phyloP scores from a whole-genome alignment of 2,329 filamentous ascomycete species.

The Westerdykella ornata region DNA sequence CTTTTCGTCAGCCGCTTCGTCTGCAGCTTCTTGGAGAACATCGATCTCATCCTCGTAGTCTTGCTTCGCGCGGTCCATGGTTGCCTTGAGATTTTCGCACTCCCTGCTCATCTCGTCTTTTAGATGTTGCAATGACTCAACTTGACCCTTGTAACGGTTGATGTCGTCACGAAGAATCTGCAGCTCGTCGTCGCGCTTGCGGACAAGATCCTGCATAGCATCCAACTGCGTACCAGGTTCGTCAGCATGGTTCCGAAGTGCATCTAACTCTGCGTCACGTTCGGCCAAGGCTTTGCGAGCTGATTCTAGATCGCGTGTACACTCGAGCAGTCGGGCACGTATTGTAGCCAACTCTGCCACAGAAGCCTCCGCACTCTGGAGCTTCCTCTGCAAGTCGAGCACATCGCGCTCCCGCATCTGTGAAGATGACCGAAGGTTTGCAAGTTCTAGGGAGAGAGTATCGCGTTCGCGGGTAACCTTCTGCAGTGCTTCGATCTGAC shows the following conservation, averaged over 20 bases:
- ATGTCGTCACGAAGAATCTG: constrained; percentile 47
- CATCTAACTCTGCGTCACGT: constrained; percentile 34
- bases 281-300: constrained; percentile 32
- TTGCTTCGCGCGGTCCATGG: constrained; percentile 33
- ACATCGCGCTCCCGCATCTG: constrained; percentile 31
- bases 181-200: constrained; percentile 45
- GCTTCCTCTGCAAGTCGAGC: constrained; percentile 24
- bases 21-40: constrained; percentile 40
- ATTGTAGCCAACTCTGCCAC: constrained; percentile 28
- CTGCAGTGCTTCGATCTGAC: constrained; percentile 33
- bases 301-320: constrained; percentile 32
- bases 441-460: constrained; percentile 24
- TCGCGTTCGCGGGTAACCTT: constrained; percentile 31
- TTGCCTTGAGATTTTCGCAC: constrained; percentile 10
- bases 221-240: constrained; percentile 37
- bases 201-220: constrained; percentile 39
- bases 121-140: constrained; percentile 40
- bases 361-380: constrained; percentile 24
- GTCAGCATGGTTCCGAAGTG: constrained; percentile 29
- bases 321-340: constrained; percentile 24
- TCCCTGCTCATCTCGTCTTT: constrained; percentile 39
- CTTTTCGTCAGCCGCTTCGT: constrained; percentile 45
- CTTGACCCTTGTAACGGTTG: constrained; percentile 25
- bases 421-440: constrained; percentile 24
- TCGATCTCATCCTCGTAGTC: constrained; percentile 53